Conservation (phyloP, 2,329 filamentous ascomycete genomes). For the Clonostachys sp. region DNA sequence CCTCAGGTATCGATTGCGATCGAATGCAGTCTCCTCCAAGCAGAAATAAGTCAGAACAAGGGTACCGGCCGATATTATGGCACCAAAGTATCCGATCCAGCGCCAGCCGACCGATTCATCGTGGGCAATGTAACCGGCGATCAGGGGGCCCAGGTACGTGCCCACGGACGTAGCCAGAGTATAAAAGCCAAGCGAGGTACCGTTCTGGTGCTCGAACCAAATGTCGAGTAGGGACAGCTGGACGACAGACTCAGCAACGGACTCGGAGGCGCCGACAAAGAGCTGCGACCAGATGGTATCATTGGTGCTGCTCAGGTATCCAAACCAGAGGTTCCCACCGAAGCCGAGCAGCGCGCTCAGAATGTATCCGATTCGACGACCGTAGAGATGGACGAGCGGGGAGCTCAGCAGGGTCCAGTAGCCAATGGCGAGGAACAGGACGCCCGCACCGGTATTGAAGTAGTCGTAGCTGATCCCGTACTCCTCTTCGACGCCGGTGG, state of each 20-base stretch:
- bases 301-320: constrained; percentile 29
- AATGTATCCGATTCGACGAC: constrained; percentile 48
- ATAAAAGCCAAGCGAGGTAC: too few relatives aligned
- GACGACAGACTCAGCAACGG: constrained; percentile 50
- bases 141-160: too few relatives aligned
- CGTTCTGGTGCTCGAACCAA: too few relatives aligned
- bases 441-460: constrained; percentile 52
- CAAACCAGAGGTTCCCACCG: constrained; percentile 49
- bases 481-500: constrained; percentile 42
- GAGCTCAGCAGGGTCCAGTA: constrained; percentile 49
- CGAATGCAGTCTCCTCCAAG: constrained; percentile 47
- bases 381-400: constrained; percentile 48
- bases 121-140: too few relatives aligned
- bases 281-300: constrained; percentile 52
- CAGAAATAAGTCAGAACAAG: constrained; percentile 45
- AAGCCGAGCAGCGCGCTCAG: constrained; percentile 43
- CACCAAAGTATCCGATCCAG: too few relatives aligned
- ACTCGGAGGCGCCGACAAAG: constrained; percentile 52
- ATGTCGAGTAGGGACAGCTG: constrained; percentile 20
- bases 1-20: constrained; percentile 30
- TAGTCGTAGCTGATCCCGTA: constrained; percentile 44
- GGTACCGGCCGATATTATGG: too few relatives aligned
- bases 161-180: too few relatives aligned
- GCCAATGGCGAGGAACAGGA: constrained; percentile 50
- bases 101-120: too few relatives aligned